Evolutionary conservation across 306 rosid species (phyloP).

Genomic region (Medicago lupulina): DNA sequence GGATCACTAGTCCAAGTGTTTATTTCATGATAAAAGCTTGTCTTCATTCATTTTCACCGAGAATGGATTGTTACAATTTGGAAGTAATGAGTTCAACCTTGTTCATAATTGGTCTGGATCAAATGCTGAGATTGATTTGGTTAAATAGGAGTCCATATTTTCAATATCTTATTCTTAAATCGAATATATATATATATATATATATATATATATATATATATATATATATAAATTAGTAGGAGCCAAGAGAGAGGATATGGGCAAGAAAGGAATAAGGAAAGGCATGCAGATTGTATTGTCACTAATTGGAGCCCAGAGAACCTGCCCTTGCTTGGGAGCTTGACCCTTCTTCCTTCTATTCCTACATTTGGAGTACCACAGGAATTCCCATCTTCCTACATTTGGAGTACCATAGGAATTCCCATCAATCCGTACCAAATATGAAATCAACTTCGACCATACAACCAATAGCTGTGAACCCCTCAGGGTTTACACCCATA

Average conservation of each 20-base stretch:
- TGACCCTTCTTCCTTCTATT: background rate
- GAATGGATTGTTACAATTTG: constrained; percentile 37
- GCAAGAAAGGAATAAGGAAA: too few relatives aligned
- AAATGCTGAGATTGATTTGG: constrained; percentile 32
- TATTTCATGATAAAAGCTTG: constrained; percentile 8
- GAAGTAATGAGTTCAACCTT: constrained; percentile 20
- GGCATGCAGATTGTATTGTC: too few relatives aligned
- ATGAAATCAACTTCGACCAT: background rate
- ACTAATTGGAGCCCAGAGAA: too few relatives aligned
- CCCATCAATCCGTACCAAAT: background rate
- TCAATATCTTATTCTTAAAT: constrained; percentile 4
- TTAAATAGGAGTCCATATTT: background rate
- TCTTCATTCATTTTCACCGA: constrained; percentile 26
- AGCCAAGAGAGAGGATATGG: background rate
- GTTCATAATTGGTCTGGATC: constrained; percentile 29
- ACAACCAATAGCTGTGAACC: background rate
- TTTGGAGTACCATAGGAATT: too few relatives aligned
- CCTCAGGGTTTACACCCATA: background rate
- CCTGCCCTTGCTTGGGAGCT: background rate
- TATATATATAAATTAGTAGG: background rate
- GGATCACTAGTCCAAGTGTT: constrained; percentile 17
- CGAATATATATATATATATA: background rate
- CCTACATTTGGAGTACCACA: background rate
- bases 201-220: background rate
- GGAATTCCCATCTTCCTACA: background rate